phyloP scores from a whole-genome alignment of 345 rosid species.

The Lagerstroemia speciosa region DNA sequence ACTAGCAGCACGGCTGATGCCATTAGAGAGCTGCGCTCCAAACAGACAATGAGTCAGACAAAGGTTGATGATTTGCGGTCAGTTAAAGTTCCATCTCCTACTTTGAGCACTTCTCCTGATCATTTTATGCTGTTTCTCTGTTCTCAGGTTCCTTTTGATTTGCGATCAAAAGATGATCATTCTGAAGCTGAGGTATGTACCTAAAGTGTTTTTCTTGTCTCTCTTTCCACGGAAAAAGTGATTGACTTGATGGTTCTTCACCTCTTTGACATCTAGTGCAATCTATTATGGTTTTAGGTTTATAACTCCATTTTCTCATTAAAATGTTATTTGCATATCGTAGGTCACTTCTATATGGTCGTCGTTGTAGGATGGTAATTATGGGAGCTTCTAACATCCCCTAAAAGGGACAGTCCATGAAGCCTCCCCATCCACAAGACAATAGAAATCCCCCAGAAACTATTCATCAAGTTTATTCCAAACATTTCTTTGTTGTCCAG shows the following conservation, averaged over 20 bases:
- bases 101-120: not conserved
- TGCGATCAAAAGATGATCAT: conserved; percentile 32
- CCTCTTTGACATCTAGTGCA: too few species aligned
- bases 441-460: too few species aligned
- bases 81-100: not conserved
- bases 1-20: conserved; percentile 47
- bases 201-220: conserved; percentile 1
- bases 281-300: too few species aligned
- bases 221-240: not conserved
- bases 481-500: too few species aligned
- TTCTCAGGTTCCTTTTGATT: conserved; percentile 70
- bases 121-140: conserved; percentile 5
- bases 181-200: conserved; percentile 44
- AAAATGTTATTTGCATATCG: too few species aligned
- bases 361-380: not conserved
- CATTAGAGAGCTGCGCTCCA: conserved; percentile 52
- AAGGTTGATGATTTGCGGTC: conserved; percentile 39
- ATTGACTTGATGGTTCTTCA: not conserved
- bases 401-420: too few species aligned
- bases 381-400: not conserved
- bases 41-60: conserved; percentile 77
- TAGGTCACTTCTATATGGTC: not conserved
- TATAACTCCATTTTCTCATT: too few species aligned
- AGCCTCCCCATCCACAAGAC: too few species aligned
- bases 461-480: too few species aligned